Evolutionary conservation across 1,284 basidiomycete genomes (phyloP).

Genomic region (Phellopilus nigrolimitatus): DNA sequence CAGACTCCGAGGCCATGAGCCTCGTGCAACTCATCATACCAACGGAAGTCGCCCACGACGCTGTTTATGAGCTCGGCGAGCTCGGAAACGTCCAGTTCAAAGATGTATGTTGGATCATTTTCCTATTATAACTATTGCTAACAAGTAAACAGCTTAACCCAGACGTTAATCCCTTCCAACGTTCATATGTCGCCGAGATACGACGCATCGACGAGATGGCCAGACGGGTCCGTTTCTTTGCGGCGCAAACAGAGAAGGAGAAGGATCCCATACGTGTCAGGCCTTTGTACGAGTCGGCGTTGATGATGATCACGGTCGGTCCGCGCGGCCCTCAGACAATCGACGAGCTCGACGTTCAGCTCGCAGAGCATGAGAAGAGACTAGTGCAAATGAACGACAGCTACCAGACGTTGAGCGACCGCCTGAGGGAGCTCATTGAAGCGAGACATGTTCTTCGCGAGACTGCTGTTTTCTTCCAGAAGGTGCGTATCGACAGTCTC

Average conservation of each 20-base stretch:
- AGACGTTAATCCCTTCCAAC: slow-evolving; percentile 94
- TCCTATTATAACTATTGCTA: slow-evolving; percentile 10
- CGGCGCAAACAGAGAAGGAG: slow-evolving; percentile 82
- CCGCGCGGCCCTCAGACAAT: slow-evolving; percentile 90
- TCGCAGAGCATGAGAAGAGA: slow-evolving; percentile 85
- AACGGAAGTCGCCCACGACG: slow-evolving; percentile 95
- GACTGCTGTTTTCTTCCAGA: slow-evolving; percentile 95
- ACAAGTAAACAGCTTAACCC: slow-evolving; percentile 74
- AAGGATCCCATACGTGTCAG: slow-evolving; percentile 78
- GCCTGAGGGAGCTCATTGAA: slow-evolving; percentile 87
- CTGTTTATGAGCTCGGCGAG: slow-evolving; percentile 92
- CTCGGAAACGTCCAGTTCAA: slow-evolving; percentile 97
- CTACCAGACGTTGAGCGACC: slow-evolving; percentile 86
- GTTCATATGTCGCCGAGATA: slow-evolving; percentile 95
- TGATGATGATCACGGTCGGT: slow-evolving; percentile 76
- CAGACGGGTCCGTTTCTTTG: slow-evolving; percentile 89
- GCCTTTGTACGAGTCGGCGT: slow-evolving; percentile 73
- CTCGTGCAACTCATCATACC: slow-evolving; percentile 98
- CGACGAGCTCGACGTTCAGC: slow-evolving; percentile 87
- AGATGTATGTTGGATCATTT: slow-evolving; percentile 61
- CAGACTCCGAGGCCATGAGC: slow-evolving; percentile 96
- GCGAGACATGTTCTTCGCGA: slow-evolving; percentile 91
- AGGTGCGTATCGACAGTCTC: slow-evolving; percentile 42
- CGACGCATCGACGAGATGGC: slow-evolving; percentile 95
- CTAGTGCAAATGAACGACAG: slow-evolving; percentile 91